Conservation (phyloP, 306 rosid genomes). For the Vigna unguiculata region DNA sequence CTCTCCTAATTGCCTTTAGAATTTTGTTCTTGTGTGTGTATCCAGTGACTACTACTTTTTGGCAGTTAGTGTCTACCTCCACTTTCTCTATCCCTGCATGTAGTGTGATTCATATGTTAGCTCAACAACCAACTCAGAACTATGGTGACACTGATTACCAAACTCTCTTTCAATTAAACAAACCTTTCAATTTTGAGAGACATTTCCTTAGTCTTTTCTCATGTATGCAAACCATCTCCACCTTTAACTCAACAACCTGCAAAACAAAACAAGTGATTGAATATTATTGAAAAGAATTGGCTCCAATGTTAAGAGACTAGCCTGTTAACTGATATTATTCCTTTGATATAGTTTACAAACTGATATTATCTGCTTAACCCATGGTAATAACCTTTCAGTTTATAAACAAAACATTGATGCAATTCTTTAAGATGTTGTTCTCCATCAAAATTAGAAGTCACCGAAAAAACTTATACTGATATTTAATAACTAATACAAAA, state of each 20-base stretch:
- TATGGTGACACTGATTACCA: constrained; percentile 20
- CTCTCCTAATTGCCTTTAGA: constrained; percentile 84
- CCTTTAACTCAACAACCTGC: constrained; percentile 89
- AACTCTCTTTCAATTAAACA: constrained; percentile 19
- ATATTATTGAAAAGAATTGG: constrained; percentile 16
- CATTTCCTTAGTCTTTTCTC: constrained; percentile 89
- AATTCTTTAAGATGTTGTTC: too few species aligned
- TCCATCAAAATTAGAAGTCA: too few species aligned
- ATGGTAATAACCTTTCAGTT: constrained; percentile 2
- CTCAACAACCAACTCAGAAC: not conserved
- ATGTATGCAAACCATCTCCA: constrained; percentile 91
- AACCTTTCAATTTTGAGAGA: constrained; percentile 80
- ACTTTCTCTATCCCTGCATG: constrained; percentile 84
- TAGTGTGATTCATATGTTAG: constrained; percentile 13
- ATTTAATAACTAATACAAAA: too few species aligned
- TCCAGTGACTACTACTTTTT: constrained; percentile 80
- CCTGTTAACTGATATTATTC: not conserved
- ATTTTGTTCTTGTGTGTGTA: constrained; percentile 81
- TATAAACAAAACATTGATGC: not conserved
- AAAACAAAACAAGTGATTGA: constrained; percentile 31
- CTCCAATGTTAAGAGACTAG: not conserved
- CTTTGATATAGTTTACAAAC: too few species aligned
- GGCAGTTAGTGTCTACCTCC: constrained; percentile 78
- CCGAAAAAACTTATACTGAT: too few species aligned
- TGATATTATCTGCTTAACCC: not conserved